Evolutionary conservation across 148 eudicot species (phyloP).

Genomic region (Cornus kousa): DNA sequence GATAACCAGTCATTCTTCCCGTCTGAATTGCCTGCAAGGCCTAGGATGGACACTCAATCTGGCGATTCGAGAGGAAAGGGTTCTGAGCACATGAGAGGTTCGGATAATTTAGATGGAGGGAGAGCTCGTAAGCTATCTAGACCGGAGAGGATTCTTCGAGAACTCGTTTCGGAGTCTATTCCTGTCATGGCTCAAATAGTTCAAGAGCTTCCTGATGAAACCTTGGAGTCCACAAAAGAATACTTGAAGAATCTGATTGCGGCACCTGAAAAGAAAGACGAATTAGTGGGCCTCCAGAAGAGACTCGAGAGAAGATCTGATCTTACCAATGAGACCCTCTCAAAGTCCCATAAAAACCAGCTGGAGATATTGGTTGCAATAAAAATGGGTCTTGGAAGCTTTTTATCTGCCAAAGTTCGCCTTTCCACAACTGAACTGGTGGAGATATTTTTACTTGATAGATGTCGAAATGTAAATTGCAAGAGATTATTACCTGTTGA

Average conservation of each 20-base stretch:
- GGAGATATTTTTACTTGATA: conserved; percentile 61
- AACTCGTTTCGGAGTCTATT: conserved; percentile 54
- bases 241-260: conserved; percentile 51
- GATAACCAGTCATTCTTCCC: conserved; percentile 69
- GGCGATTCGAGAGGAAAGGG: conserved; percentile 53
- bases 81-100: conserved; percentile 37
- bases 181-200: conserved; percentile 53
- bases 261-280: conserved; percentile 43
- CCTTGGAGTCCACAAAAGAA: conserved; percentile 49
- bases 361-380: conserved; percentile 67
- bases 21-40: conserved; percentile 75
- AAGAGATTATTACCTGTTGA: conserved; percentile 69
- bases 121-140: conserved; percentile 34
- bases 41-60: conserved; percentile 42
- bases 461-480: conserved; percentile 73
- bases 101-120: conserved; percentile 45
- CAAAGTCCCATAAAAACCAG: conserved; percentile 50
- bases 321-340: conserved; percentile 56
- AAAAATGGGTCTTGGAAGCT: conserved; percentile 61
- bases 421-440: conserved; percentile 46
- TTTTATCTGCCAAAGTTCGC: conserved; percentile 36
- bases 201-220: conserved; percentile 65
- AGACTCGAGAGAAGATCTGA: conserved; percentile 56
- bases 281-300: conserved; percentile 51
- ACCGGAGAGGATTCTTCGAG: conserved; percentile 60